Conservation (phyloP, 2,329 filamentous ascomycete species). For the Erysiphe pulchra region DNA sequence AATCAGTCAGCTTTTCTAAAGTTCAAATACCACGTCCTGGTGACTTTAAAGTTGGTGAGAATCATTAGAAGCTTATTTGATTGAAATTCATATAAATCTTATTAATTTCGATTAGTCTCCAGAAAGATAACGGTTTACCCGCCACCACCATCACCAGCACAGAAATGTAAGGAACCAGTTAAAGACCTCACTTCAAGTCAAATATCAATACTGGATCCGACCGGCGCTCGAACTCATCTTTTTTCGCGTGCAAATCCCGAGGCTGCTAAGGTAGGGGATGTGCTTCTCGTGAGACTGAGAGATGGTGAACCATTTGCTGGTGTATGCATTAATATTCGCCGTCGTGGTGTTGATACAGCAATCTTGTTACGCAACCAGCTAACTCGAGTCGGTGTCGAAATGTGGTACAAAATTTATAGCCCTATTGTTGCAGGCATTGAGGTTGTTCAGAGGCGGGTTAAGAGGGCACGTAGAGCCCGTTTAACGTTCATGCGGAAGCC, state of each 20-base stretch:
- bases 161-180: conserved; percentile 40
- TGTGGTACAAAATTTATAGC: conserved; percentile 92
- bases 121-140: conserved; percentile 25
- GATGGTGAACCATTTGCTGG: conserved; percentile 76
- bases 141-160: conserved; percentile 26
- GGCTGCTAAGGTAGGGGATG: conserved; percentile 61
- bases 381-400: conserved; percentile 71
- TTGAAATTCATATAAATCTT: too few species aligned
- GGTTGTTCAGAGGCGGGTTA: conserved; percentile 64
- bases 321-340: conserved; percentile 64
- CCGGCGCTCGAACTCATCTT: conserved; percentile 53
- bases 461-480: conserved; percentile 64
- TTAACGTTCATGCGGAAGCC: conserved; percentile 79
- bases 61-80: too few species aligned
- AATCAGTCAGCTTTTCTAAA: conserved; percentile 13
- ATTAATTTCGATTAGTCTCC: conserved; percentile 5
- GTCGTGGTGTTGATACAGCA: conserved; percentile 69
- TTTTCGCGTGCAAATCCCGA: conserved; percentile 60
- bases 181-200: conserved; percentile 39
- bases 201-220: conserved; percentile 55
- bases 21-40: conserved; percentile 2
- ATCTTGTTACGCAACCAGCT: conserved; percentile 70
- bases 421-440: conserved; percentile 79
- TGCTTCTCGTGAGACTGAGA: conserved; percentile 68
- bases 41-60: conserved; percentile 1